Conservation (phyloP, 768 basidiomycete genomes). For the Clavulina sp. region DNA sequence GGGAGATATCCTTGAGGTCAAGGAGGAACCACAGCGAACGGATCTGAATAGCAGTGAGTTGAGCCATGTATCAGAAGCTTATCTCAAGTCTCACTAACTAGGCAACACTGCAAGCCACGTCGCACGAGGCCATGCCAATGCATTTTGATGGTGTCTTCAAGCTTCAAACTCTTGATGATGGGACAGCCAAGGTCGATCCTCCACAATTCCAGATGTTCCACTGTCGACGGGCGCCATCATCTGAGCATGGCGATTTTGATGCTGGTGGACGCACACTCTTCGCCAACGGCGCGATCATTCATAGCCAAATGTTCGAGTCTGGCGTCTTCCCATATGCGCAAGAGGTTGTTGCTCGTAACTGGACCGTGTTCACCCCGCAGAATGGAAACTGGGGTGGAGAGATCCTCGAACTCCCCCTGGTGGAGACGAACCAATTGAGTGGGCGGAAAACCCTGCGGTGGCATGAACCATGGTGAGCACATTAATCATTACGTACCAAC, state of each 20-base stretch:
- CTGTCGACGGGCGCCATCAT: neutral
- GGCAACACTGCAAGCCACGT: neutral
- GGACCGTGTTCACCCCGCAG: neutral
- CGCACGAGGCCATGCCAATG: slow-evolving; percentile 1
- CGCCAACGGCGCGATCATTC: neutral
- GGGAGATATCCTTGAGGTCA: neutral
- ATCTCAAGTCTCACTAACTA: neutral
- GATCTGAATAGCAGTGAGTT: neutral
- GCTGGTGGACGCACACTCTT: neutral
- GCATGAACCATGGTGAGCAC: neutral
- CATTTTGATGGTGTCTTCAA: slow-evolving; percentile 2
- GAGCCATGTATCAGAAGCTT: neutral
- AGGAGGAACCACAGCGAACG: neutral
- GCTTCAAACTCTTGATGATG: neutral
- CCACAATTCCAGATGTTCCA: slow-evolving; percentile 1
- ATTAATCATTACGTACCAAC: neutral
- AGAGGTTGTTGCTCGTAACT: neutral
- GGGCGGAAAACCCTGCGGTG: neutral
- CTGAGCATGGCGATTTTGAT: neutral
- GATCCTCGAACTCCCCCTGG: neutral
- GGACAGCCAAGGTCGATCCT: neutral
- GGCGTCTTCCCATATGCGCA: neutral
- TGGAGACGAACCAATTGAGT: neutral
- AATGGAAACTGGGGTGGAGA: neutral
- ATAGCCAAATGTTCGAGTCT: no score